phyloP scores from a whole-genome alignment of 1,284 basidiomycete species.

The Moniliella sp. region DNA sequence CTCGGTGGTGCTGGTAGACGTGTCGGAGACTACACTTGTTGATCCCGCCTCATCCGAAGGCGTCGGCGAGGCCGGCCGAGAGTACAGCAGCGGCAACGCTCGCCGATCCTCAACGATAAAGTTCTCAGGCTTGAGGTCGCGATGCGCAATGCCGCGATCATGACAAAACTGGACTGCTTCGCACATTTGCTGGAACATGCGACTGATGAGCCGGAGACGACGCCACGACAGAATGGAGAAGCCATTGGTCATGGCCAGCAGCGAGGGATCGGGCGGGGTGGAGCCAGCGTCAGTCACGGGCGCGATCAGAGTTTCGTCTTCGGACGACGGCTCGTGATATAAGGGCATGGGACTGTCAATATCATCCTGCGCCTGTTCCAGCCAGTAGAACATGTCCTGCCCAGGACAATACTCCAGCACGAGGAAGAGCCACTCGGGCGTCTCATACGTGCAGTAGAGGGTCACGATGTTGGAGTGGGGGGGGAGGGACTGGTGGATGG shows the following conservation, averaged over 20 bases:
- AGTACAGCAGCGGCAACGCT: too few species aligned
- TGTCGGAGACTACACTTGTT: too few species aligned
- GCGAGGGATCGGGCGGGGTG: conserved; percentile 65
- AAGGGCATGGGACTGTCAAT: too few species aligned
- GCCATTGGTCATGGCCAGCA: conserved; percentile 55
- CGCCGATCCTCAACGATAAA: conserved; percentile 35
- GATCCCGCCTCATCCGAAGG: too few species aligned
- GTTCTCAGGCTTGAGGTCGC: conserved; percentile 76
- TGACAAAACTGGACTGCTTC: conserved; percentile 91
- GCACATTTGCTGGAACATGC: conserved; percentile 97
- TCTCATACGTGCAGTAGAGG: conserved; percentile 49
- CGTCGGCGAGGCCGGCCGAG: too few species aligned
- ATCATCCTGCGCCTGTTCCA: conserved; percentile 43
- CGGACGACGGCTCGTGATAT: conserved; percentile 1
- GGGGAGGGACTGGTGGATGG: conserved; percentile 77
- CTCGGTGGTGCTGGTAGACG: not conserved
- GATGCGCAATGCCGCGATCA: conserved; percentile 68
- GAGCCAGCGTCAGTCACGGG: conserved; percentile 5
- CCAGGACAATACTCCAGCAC: conserved; percentile 82
- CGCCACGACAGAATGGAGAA: conserved; percentile 60
- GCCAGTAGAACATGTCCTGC: conserved; percentile 73
- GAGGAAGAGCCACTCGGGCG: conserved; percentile 54
- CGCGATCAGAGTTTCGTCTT: conserved; percentile 7
- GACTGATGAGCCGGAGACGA: conserved; percentile 69
- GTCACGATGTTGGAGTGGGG: conserved; percentile 85